These are phyloP conservation scores for Aspergillus puulaauensis DNA, from an alignment of 2,329 filamentous ascomycete species.

Conservation along the genomic window DNA sequence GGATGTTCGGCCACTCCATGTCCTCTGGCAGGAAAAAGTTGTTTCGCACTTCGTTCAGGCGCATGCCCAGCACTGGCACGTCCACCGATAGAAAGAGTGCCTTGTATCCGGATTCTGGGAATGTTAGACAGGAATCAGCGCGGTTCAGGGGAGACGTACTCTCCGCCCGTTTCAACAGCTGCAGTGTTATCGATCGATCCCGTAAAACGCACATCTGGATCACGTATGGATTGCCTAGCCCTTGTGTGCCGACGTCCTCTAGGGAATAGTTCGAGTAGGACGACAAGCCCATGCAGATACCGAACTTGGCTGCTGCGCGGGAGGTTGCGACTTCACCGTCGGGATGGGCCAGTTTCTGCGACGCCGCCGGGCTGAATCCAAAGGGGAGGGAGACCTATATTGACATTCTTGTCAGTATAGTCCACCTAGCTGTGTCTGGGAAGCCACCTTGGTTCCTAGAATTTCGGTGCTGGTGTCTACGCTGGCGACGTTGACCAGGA, in stretches of 20 bases:
- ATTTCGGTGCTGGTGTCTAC: conserved; percentile 47
- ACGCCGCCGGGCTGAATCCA: conserved; percentile 55
- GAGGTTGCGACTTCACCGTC: conserved; percentile 53
- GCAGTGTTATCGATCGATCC: conserved; percentile 45
- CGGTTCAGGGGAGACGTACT: conserved; percentile 26
- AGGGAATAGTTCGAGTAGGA: conserved; percentile 47
- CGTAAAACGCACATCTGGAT: conserved; percentile 57
- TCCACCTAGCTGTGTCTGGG: too few species aligned
- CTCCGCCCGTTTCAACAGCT: conserved; percentile 46
- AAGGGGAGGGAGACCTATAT: conserved; percentile 48
- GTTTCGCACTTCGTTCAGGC: conserved; percentile 56
- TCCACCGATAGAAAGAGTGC: conserved; percentile 58
- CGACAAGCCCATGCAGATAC: conserved; percentile 50
- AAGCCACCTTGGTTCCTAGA: conserved; percentile 40
- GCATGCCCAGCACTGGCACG: conserved; percentile 52
- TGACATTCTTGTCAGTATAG: background rate
- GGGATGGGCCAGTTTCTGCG: conserved; percentile 52
- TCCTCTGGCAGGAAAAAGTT: conserved; percentile 49
- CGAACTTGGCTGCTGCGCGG: conserved; percentile 44
- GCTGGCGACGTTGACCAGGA: conserved; percentile 46
- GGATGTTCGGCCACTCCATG: conserved; percentile 46
- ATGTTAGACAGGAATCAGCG: background rate
- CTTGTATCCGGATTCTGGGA: conserved; percentile 49
- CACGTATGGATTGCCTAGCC: conserved; percentile 47
- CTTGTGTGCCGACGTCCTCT: conserved; percentile 48